These are phyloP conservation scores for Emericellopsis cladophorae DNA, from an alignment of 2,329 filamentous ascomycete species.

Conservation along the genomic window DNA sequence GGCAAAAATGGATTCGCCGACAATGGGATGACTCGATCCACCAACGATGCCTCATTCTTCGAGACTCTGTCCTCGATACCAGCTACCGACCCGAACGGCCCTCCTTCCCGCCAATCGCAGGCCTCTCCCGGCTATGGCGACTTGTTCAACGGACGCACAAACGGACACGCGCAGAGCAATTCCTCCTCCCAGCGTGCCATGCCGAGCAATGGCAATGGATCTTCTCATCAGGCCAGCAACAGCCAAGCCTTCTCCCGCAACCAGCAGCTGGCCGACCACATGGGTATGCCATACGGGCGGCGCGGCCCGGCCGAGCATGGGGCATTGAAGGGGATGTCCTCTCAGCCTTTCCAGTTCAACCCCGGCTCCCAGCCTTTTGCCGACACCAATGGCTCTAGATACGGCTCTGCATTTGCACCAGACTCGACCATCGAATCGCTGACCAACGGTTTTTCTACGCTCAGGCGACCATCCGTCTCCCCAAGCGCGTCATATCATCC, in stretches of 20 bases:
- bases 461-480: constrained; percentile 24
- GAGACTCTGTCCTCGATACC: constrained; percentile 16
- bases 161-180: constrained; percentile 30
- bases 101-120: constrained; percentile 41
- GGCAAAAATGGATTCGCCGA: too few species aligned
- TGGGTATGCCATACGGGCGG: constrained; percentile 19
- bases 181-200: constrained; percentile 15
- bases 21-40: too few species aligned
- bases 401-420: constrained; percentile 12
- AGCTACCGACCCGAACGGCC: constrained; percentile 41
- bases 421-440: constrained; percentile 17
- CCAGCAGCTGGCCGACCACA: constrained; percentile 23
- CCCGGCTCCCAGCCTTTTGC: constrained; percentile 33
- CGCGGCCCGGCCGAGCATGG: constrained; percentile 20
- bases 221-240: constrained; percentile 19
- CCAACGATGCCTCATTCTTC: constrained; percentile 27
- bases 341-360: constrained; percentile 32
- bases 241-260: constrained; percentile 21
- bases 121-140: constrained; percentile 23
- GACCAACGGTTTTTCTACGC: constrained; percentile 9
- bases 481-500: constrained; percentile 16
- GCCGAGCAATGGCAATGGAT: not conserved
- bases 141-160: constrained; percentile 13
- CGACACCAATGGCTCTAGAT: constrained; percentile 10
- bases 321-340: constrained; percentile 10